Base-by-base conservation (phyloP, 352 stramenopile species). In the Globisporangium apiculatum region DNA sequence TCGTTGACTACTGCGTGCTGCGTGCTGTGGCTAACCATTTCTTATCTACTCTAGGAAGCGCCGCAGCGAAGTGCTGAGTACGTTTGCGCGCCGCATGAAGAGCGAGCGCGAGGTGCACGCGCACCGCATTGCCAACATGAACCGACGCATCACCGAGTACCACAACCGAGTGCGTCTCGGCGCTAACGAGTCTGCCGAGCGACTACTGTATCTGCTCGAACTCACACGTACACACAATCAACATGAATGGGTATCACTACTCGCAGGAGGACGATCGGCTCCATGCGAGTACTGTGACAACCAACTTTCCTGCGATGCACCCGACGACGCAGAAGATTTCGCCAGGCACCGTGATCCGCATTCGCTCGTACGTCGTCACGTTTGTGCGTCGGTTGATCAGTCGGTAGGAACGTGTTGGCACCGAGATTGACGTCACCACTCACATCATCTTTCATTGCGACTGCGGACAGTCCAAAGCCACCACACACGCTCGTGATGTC, bases 291-390 rank as follows among this genome's bases (percentile, higher is more conserved):
- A 89, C 76, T 0, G 75, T 71, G 14, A 82, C 67, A 31, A 92
- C 83, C 14, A 90, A 89, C 55, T 92, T 91, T 46, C 80, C 83
- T 17, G 83, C 76, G 8, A 90, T 92, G 83, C 83, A 91, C 50
- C 80, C 79, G n/a, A 69, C 69, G 35, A 91, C 83, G 2, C 75
- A 86, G 48, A 79, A 75, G 55, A 91, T 89, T 51, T 87, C 75
- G 7, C 68, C 73, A 5, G 65, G 63, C 10, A 83, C 72, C 40
- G 53, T 55, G n/a, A 87, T 87, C 59, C 77, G 76, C 55, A 89
- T 89, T 60, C 79, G 75, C 11, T 83, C 77, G 79, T 89, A 60
- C 60, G 79, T 76, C 24, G 24, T 31, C 24, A 31, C 24, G 24
- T 2, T 31, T 31, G 24, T 31, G 24, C 24, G 24, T 31, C 24